Percentiles rank a stretch among this genome's conserved stretches.
Conservation (phyloP, 2,329 filamentous ascomycete genomes). For the Aspergillus fijiensis region DNA sequence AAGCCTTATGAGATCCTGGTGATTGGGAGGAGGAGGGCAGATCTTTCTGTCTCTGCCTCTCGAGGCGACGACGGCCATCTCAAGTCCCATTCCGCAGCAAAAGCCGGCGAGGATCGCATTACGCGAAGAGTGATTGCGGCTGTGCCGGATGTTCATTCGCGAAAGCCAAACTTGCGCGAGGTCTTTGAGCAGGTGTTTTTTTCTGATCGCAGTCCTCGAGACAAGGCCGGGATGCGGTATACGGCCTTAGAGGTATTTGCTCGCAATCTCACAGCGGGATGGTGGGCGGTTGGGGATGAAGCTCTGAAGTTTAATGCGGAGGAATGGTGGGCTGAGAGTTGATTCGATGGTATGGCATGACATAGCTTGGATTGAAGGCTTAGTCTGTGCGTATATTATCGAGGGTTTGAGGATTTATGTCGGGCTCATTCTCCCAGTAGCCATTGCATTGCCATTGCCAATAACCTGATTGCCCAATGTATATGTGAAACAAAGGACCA, state of each 20-base stretch:
- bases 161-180: slow-evolving; percentile 62
- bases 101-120: slow-evolving; percentile 21
- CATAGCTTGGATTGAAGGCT: background rate
- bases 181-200: slow-evolving; percentile 53
- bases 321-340: slow-evolving; percentile 47
- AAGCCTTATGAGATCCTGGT: slow-evolving; percentile 64
- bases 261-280: slow-evolving; percentile 58
- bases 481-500: too few species aligned
- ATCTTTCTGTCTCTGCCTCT: background rate
- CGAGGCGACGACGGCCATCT: background rate
- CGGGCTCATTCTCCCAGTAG: too few species aligned
- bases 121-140: slow-evolving; percentile 55
- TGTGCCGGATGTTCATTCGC: slow-evolving; percentile 63
- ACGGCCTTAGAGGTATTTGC: slow-evolving; percentile 61
- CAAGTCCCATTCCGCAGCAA: slow-evolving; percentile 19
- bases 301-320: slow-evolving; percentile 60
- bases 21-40: slow-evolving; percentile 37
- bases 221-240: slow-evolving; percentile 33
- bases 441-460: too few species aligned
- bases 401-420: too few species aligned
- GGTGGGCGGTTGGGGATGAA: slow-evolving; percentile 64
- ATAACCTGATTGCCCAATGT: too few species aligned
- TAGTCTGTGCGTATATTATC: too few species aligned
- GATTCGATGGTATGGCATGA: background rate
- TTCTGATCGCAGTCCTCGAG: background rate